A percentile compares a stretch with the other conserved stretches of the same genome.
Conservation (phyloP, 2,329 filamentous ascomycete genomes). For the Lasiodiplodia citricola region DNA sequence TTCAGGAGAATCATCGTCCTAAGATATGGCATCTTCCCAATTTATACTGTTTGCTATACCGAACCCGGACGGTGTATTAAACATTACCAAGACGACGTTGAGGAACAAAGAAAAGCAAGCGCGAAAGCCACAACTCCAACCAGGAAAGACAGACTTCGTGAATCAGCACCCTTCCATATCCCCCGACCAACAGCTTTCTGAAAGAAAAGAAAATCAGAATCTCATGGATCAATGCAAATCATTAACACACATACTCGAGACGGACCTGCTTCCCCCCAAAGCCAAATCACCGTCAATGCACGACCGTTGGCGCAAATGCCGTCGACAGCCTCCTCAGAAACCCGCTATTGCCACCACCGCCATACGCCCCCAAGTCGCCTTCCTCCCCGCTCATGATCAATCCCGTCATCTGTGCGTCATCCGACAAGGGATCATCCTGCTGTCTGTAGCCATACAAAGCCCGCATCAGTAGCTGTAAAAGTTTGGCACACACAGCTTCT, state of each 20-base stretch:
- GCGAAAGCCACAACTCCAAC: neutral
- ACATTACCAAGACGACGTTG: neutral
- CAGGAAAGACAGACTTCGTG: neutral
- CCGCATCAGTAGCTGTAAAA: constrained; percentile 12
- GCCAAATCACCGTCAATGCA: neutral
- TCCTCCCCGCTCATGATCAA: neutral
- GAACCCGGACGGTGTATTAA: neutral
- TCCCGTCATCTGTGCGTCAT: constrained; percentile 8
- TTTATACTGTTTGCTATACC: neutral
- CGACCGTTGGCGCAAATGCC: constrained; percentile 11
- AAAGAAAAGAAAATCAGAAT: neutral
- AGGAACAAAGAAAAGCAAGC: neutral
- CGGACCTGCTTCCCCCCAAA: neutral
- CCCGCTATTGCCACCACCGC: constrained; percentile 4
- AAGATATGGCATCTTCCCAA: too few species aligned
- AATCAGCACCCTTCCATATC: too few species aligned
- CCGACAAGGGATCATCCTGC: constrained; percentile 22
- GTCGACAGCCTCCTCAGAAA: constrained; percentile 23
- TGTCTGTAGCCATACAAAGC: neutral
- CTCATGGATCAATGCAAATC: neutral
- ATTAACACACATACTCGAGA: neutral
- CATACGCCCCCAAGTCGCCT: neutral
- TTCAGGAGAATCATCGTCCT: too few species aligned
- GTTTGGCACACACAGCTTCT: neutral
- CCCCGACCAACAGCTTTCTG: neutral